phyloP scores from a whole-genome alignment of 2,329 filamentous ascomycete species.

The Stagonosporopsis chrysanthemi region DNA sequence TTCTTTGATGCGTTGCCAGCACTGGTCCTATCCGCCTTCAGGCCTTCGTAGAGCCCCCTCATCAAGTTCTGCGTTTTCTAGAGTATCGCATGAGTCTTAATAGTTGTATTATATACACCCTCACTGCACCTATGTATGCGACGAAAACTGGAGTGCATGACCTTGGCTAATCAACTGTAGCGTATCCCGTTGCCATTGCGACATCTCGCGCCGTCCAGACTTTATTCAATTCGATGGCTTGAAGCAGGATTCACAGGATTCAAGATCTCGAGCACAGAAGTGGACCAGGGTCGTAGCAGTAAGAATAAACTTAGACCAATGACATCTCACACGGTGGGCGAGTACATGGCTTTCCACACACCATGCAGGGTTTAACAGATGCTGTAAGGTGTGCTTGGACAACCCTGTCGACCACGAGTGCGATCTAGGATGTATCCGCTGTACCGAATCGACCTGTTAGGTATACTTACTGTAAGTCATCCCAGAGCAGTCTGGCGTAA shows the following conservation, averaged over 20 bases:
- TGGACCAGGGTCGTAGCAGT: background rate
- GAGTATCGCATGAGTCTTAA: conserved; percentile 13
- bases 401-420: conserved; percentile 1
- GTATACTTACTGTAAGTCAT: background rate
- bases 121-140: conserved; percentile 20
- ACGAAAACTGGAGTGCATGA: conserved; percentile 27
- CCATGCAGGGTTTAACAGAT: conserved; percentile 1
- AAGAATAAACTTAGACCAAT: background rate
- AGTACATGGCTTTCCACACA: conserved; percentile 5
- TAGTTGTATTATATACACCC: conserved; percentile 9
- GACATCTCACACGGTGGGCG: background rate
- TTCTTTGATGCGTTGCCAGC: conserved; percentile 11
- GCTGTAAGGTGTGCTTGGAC: background rate
- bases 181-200: conserved; percentile 19
- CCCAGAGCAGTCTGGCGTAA: background rate
- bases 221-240: background rate
- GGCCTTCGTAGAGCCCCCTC: background rate
- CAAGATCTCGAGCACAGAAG: background rate
- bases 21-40: background rate
- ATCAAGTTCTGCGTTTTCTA: conserved; percentile 3
- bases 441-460: conserved; percentile 6
- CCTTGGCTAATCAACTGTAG: conserved; percentile 24
- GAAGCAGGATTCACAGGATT: background rate
- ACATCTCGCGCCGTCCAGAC: conserved; percentile 18
- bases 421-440: conserved; percentile 11